These are phyloP conservation scores for Bisporella sp. DNA, from an alignment of 2,329 filamentous ascomycete genomes.

Conservation along the genomic window DNA sequence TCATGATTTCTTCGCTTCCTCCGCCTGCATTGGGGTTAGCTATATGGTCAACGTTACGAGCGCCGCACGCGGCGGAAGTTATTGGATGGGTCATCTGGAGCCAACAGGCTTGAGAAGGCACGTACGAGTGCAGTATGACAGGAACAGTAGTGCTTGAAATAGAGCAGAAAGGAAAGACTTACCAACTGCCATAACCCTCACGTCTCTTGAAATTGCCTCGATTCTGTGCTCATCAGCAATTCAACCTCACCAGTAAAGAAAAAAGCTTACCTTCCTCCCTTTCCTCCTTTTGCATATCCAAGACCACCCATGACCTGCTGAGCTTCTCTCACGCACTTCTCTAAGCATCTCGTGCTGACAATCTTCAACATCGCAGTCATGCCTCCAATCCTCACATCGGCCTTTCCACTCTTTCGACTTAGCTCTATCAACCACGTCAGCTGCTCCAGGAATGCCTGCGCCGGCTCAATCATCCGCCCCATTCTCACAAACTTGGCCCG, in stretches of 20 bases:
- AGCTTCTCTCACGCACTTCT: conserved; percentile 45
- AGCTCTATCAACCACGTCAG: conserved; percentile 37
- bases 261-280: conserved; percentile 31
- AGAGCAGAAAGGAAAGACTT: conserved; percentile 6
- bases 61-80: too few relatives aligned
- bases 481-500: conserved; percentile 52
- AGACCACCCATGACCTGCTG: conserved; percentile 48
- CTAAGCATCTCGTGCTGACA: conserved; percentile 43
- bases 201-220: conserved; percentile 46
- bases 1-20: conserved; percentile 28
- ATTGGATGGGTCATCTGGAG: too few relatives aligned
- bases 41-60: neutral
- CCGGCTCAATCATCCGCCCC: conserved; percentile 51
- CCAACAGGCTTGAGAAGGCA: too few relatives aligned
- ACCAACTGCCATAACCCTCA: conserved; percentile 37
- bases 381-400: conserved; percentile 39
- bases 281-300: conserved; percentile 42
- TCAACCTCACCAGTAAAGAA: neutral
- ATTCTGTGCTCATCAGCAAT: conserved; percentile 28
- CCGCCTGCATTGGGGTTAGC: conserved; percentile 18
- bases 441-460: conserved; percentile 56
- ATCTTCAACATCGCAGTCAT: conserved; percentile 46
- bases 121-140: too few relatives aligned
- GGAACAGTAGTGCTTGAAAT: neutral
- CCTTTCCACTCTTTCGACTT: conserved; percentile 11